These are phyloP conservation scores for Catunica adiposa DNA, from an alignment of 2,329 filamentous ascomycete genomes.

Conservation along the genomic window DNA sequence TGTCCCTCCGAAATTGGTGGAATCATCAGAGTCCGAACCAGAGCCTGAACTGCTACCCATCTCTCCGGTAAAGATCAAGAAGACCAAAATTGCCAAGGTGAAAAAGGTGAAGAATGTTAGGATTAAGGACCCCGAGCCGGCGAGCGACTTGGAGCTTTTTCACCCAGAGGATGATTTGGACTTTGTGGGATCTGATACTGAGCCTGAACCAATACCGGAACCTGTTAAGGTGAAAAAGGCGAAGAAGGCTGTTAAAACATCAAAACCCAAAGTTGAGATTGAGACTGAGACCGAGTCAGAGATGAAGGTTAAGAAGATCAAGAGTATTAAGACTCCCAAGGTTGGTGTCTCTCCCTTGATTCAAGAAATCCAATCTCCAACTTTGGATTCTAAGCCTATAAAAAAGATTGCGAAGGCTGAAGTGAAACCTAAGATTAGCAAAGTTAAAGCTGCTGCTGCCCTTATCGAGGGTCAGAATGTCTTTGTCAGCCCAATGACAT, in stretches of 20 bases:
- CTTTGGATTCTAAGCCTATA: neutral
- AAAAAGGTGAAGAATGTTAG: slow-evolving; percentile 4
- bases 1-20: slow-evolving; percentile 17
- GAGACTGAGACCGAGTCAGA: slow-evolving; percentile 13
- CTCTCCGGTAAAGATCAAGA: neutral
- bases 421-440: slow-evolving; percentile 6
- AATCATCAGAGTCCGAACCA: slow-evolving; percentile 16
- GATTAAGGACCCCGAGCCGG: slow-evolving; percentile 4
- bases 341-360: neutral
- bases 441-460: slow-evolving; percentile 2
- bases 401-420: slow-evolving; percentile 5
- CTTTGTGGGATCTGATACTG: slow-evolving; percentile 1
- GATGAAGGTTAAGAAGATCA: slow-evolving; percentile 4
- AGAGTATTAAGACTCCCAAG: slow-evolving; percentile 1
- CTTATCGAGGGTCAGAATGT: neutral
- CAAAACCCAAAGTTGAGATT: slow-evolving; percentile 15
- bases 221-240: slow-evolving; percentile 14
- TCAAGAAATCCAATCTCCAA: neutral
- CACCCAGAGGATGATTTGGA: slow-evolving; percentile 3
- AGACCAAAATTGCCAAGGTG: slow-evolving; percentile 6
- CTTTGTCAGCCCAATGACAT: neutral
- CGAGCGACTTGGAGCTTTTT: slow-evolving; percentile 3
- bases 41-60: slow-evolving; percentile 15
- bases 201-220: slow-evolving; percentile 16
- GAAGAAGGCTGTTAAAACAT: slow-evolving; percentile 13